Evolutionary conservation across 768 basidiomycete genomes (phyloP).

Genomic region (Leucocoprinus leucothites): DNA sequence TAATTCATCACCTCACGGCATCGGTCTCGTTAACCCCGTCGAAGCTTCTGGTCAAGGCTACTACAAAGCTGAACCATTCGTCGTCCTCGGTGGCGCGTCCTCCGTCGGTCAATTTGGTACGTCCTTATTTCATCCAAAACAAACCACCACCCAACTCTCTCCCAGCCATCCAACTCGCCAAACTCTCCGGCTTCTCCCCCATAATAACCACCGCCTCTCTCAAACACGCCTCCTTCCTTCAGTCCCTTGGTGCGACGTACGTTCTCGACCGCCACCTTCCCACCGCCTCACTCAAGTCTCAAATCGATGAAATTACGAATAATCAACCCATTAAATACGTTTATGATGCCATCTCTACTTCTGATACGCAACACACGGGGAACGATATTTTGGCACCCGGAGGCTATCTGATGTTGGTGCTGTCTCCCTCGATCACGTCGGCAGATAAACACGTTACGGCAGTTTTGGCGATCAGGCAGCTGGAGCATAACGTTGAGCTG

Average conservation of each 20-base stretch:
- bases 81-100: constrained; percentile 26
- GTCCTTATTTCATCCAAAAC: background rate
- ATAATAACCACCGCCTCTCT: constrained; percentile 37
- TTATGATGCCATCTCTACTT: constrained; percentile 24
- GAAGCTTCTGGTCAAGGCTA: constrained; percentile 21
- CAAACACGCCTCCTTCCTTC: constrained; percentile 25
- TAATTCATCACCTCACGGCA: constrained; percentile 20
- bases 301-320: constrained; percentile 20
- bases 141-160: background rate
- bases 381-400: constrained; percentile 29
- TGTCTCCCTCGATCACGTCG: constrained; percentile 22
- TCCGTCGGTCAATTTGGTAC: constrained; percentile 27
- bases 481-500: constrained; percentile 18
- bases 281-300: constrained; percentile 9
- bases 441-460: constrained; percentile 12
- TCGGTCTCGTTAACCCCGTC: constrained; percentile 24
- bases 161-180: constrained; percentile 31
- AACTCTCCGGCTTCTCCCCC: constrained; percentile 34
- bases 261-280: constrained; percentile 30
- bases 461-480: constrained; percentile 21
- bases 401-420: constrained; percentile 32
- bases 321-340: constrained; percentile 19
- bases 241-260: constrained; percentile 36
- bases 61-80: constrained; percentile 27
- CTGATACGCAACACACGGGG: constrained; percentile 22